Evolutionary conservation across 1,139 yeast species (phyloP).

Genomic region (Taphrina confusa): DNA sequence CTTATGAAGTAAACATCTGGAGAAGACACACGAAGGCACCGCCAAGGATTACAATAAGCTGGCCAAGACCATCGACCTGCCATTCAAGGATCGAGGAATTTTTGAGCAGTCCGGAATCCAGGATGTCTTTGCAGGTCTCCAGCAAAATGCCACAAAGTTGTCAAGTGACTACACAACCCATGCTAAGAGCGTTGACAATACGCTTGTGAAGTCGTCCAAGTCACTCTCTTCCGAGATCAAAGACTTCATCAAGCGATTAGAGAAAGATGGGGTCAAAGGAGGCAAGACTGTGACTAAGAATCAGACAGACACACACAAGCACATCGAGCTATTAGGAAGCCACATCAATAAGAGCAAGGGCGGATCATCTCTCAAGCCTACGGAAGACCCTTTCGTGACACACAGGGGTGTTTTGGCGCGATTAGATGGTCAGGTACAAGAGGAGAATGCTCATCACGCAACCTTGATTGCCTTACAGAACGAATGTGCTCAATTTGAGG

Average conservation of each 20-base stretch:
- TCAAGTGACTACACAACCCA: conserved; percentile 21
- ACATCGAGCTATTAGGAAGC: conserved; percentile 48
- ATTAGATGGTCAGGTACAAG: conserved; percentile 50
- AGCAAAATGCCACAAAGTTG: conserved; percentile 14
- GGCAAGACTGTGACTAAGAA: conserved; percentile 49
- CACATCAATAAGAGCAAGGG: conserved; percentile 24
- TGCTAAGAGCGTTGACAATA: conserved; percentile 23
- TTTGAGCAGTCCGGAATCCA: conserved; percentile 31
- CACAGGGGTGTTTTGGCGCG: conserved; percentile 48
- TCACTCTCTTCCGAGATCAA: conserved; percentile 48
- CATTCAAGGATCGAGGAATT: conserved; percentile 25
- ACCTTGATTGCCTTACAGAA: conserved; percentile 51
- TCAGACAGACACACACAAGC: conserved; percentile 46
- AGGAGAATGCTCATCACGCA: conserved; percentile 53
- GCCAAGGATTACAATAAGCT: conserved; percentile 32
- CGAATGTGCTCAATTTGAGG: conserved; percentile 50
- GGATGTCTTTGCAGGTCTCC: conserved; percentile 27
- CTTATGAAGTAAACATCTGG: conserved; percentile 19
- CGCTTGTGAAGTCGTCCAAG: conserved; percentile 41
- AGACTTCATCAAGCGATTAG: conserved; percentile 49
- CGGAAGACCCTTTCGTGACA: conserved; percentile 54
- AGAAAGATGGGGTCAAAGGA: conserved; percentile 46
- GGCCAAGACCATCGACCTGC: conserved; percentile 31
- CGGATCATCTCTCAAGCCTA: conserved; percentile 44
- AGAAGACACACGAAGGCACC: conserved; percentile 30